Evolutionary conservation across 208 protist genomes (phyloP), one percentile per base, ranked within the genome.

Genomic region (Herpetomonas muscarum): DNA sequence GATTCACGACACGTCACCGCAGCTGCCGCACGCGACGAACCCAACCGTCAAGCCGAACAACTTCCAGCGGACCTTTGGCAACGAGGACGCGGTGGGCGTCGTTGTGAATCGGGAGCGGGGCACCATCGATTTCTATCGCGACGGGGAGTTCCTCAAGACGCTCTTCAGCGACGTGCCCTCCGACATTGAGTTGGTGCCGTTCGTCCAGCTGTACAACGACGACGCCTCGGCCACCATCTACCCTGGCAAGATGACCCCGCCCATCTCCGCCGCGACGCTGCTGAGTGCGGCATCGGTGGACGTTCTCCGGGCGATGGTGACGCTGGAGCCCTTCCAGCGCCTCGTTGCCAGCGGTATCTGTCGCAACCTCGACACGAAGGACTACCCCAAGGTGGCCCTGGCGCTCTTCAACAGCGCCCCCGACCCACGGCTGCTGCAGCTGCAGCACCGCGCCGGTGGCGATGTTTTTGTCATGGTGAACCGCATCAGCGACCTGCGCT

Each of bases 191-290:
- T 65, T 96, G 37, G 89, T 93, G 15, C 89, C 89, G 1, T 96
- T 96, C 73, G 89, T 85, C 52, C 89, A 96, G 66, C 79, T 96
- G 1, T 96, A 96, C 76, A 96, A 96, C 67, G 89, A 96, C 60
- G 86, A 96, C 62, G 85, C 89, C 13, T 67, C 65, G 10, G 89
- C 70, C 6, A 54, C 57, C 28, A 87, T 96, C 61, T 70, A 61
- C 55, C 46, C 80, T 36, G 89, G 89, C 17, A 69, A 76, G 49
- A 93, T 93, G 84, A 92, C 77, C 25, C 68, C 84, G 12, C 84
- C 89, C 2, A 92, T 96, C 56, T 81, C 86, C 28, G 70, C 76
- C 0, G 54, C 76, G 1, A 89, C 70, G 29, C 69, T 96, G 42
- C 79, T 96, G 19, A 69, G 79, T 37, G 85, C 84, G 10, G 72